Conservation (phyloP, 106 monocot genomes). For the Iris macrosiphon region DNA sequence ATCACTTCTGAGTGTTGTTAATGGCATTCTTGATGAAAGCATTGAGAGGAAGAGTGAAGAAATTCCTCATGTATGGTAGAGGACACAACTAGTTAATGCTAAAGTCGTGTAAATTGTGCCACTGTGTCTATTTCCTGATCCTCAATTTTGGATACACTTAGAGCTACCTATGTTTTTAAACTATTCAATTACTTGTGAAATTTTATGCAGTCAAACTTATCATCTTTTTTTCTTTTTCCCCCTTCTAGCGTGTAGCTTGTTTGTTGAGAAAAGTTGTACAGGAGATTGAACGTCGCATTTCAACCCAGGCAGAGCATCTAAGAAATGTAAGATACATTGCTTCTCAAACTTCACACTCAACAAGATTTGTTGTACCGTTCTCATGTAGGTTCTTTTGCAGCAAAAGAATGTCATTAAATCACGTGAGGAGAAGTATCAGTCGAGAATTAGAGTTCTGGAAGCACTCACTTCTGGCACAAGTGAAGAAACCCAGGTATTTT, state of each 20-base stretch:
- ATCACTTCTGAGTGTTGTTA: constrained; percentile 64
- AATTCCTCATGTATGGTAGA: constrained; percentile 83
- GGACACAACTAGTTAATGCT: too few species aligned
- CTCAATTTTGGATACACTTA: too few species aligned
- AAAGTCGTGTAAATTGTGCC: too few species aligned
- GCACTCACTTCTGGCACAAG: constrained; percentile 58
- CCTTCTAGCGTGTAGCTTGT: constrained; percentile 55
- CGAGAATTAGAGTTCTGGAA: constrained; percentile 74
- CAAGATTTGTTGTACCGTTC: too few species aligned
- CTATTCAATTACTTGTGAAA: too few species aligned
- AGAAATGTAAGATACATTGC: constrained; percentile 86
- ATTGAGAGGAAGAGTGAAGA: constrained; percentile 87
- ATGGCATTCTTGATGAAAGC: constrained; percentile 85
- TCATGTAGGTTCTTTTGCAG: constrained; percentile 29
- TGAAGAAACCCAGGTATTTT: constrained; percentile 74
- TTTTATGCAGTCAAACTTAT: too few species aligned
- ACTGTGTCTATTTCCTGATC: too few species aligned
- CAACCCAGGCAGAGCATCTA: constrained; percentile 87
- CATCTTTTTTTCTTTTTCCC: too few species aligned
- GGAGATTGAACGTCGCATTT: constrained; percentile 85
- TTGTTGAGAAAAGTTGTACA: constrained; percentile 78
- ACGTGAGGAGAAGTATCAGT: constrained; percentile 72
- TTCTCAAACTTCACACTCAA: too few species aligned
- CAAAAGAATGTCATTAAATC: constrained; percentile 57
- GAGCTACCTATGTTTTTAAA: too few species aligned